phyloP scores from a whole-genome alignment of 2,329 filamentous ascomycete species.

The Penicillium freii region DNA sequence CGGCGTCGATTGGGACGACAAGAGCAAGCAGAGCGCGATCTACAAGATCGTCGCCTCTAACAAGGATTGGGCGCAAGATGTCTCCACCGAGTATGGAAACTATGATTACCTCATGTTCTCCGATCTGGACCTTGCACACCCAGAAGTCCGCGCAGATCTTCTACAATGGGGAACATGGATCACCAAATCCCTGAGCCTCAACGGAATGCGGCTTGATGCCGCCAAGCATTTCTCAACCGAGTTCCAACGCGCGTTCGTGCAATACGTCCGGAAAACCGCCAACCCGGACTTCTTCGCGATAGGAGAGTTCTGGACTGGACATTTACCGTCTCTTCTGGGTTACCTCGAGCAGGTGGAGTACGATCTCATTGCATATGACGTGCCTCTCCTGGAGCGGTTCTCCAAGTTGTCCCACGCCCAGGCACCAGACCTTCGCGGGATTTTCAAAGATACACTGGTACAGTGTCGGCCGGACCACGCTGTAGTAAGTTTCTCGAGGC shows the following conservation, averaged over 20 bases:
- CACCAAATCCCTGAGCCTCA: conserved; percentile 57
- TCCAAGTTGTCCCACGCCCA: conserved; percentile 57
- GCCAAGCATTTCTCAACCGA: conserved; percentile 68
- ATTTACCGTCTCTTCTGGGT: conserved; percentile 53
- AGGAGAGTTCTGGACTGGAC: conserved; percentile 67
- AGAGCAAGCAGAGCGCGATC: conserved; percentile 57
- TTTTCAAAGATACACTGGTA: conserved; percentile 63
- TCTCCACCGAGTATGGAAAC: conserved; percentile 65
- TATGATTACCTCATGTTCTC: conserved; percentile 70
- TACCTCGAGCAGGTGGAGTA: conserved; percentile 60
- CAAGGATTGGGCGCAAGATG: conserved; percentile 63
- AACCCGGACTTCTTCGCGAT: conserved; percentile 62
- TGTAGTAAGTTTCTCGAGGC: conserved; percentile 15
- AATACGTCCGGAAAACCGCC: conserved; percentile 52
- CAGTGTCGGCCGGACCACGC: conserved; percentile 54
- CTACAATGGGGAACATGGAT: conserved; percentile 69
- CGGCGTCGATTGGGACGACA: conserved; percentile 65
- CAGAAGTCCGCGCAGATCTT: conserved; percentile 63
- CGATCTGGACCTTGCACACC: conserved; percentile 64
- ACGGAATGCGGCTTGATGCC: conserved; percentile 69
- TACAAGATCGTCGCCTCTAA: conserved; percentile 64
- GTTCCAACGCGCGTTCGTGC: conserved; percentile 66
- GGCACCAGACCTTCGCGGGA: conserved; percentile 59
- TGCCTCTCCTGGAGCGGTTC: conserved; percentile 68
- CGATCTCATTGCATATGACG: conserved; percentile 64